phyloP scores from a whole-genome alignment of 805 yeast genomes.

The Zygotorulaspora chibaensis region DNA sequence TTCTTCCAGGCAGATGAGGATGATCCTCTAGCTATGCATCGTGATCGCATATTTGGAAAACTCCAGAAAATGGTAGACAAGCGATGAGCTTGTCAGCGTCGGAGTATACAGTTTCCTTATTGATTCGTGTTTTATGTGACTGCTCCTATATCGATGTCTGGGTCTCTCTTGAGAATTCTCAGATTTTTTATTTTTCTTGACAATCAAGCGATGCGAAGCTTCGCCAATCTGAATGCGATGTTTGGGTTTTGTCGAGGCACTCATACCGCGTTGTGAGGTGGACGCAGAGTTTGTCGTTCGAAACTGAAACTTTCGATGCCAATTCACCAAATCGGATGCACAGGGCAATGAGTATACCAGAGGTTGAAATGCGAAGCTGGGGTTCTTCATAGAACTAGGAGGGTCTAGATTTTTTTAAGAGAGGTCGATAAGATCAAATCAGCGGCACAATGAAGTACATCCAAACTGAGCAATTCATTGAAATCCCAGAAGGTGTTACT shows the following conservation, averaged over 20 bases:
- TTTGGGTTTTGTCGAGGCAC: constrained; percentile 1
- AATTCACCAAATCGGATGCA: not conserved
- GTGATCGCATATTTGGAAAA: constrained; percentile 58
- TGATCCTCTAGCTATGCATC: constrained; percentile 57
- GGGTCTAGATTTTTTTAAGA: not conserved
- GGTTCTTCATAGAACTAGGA: not conserved
- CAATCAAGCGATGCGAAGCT: too few relatives aligned
- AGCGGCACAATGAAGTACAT: constrained; percentile 65
- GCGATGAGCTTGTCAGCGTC: not conserved
- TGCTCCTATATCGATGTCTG: constrained; percentile 2
- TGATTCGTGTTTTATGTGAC: constrained; percentile 4
- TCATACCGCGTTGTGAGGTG: not conserved
- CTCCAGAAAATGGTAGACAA: constrained; percentile 51
- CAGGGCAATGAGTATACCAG: not conserved
- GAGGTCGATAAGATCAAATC: constrained; percentile 2
- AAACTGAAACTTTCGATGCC: not conserved
- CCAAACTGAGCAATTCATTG: constrained; percentile 79
- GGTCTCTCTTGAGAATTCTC: not conserved
- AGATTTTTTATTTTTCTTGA: too few relatives aligned
- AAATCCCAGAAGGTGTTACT: constrained; percentile 88
- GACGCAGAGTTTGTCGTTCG: constrained; percentile 5
- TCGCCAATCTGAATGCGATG: not conserved
- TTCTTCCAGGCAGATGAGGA: constrained; percentile 55
- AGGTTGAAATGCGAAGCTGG: not conserved
- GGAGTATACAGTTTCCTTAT: not conserved